These are phyloP conservation scores for Hevea brasiliensis DNA, from an alignment of 345 rosid species.

Conservation along the genomic window DNA sequence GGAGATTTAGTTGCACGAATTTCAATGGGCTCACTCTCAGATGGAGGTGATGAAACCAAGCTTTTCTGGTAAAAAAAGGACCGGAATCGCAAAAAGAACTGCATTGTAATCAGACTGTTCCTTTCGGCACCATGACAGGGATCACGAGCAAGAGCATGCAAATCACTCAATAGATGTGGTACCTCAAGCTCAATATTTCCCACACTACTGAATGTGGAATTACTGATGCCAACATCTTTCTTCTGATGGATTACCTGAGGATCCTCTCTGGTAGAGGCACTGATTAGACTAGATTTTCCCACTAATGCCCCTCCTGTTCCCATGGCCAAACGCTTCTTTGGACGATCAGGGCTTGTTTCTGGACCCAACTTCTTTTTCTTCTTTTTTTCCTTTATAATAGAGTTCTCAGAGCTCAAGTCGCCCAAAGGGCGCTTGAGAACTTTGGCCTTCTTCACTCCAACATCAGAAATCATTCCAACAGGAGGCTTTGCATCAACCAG, in stretches of 20 bases:
- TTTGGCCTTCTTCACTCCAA: slow-evolving; percentile 52
- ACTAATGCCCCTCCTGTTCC: slow-evolving; percentile 42
- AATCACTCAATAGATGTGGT: slow-evolving; percentile 56
- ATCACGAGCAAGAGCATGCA: slow-evolving; percentile 74
- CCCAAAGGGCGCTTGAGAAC: slow-evolving; percentile 47
- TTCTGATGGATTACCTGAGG: slow-evolving; percentile 28
- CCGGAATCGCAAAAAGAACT: slow-evolving; percentile 70
- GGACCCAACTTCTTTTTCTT: slow-evolving; percentile 61
- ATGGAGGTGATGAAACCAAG: slow-evolving; percentile 53
- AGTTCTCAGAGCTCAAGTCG: slow-evolving; percentile 40
- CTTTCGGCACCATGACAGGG: slow-evolving; percentile 64
- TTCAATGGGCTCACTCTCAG: slow-evolving; percentile 45
- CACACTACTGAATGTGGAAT: slow-evolving; percentile 16
- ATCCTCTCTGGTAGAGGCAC: slow-evolving; percentile 38
- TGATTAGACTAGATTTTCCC: slow-evolving; percentile 38
- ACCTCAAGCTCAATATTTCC: slow-evolving; percentile 46
- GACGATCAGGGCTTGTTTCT: slow-evolving; percentile 43
- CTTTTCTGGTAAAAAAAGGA: slow-evolving; percentile 78
- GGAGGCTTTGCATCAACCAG: slow-evolving; percentile 41
- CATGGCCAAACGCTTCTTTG: slow-evolving; percentile 42
- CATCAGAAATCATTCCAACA: slow-evolving; percentile 33
- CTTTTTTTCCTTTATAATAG: slow-evolving; percentile 44
- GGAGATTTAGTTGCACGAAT: slow-evolving; percentile 35
- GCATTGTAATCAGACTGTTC: slow-evolving; percentile 45
- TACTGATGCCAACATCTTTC: slow-evolving; percentile 39